Conservation (phyloP, 306 rosid genomes). For the Malus sylvestris region DNA sequence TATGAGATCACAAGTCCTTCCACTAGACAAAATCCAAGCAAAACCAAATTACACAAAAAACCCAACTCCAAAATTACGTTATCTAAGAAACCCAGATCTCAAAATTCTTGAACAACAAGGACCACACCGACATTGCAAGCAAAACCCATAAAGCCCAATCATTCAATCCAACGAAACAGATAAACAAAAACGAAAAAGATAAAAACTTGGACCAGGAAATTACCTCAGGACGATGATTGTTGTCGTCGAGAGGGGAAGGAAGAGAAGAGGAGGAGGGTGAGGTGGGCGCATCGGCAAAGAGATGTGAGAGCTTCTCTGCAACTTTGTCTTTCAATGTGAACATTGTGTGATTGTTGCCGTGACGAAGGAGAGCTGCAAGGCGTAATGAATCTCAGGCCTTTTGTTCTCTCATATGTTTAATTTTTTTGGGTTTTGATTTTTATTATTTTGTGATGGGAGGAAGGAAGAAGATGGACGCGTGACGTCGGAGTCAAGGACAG, state of each 20-base stretch:
- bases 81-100: slow-evolving; percentile 37
- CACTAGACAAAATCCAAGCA: background rate
- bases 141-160: slow-evolving; percentile 23
- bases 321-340: slow-evolving; percentile 60
- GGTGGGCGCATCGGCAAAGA: slow-evolving; percentile 47
- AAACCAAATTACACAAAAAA: slow-evolving; percentile 1
- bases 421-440: background rate
- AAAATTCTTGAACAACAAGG: slow-evolving; percentile 2
- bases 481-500: slow-evolving; percentile 21
- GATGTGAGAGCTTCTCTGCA: slow-evolving; percentile 48
- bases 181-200: background rate
- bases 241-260: slow-evolving; percentile 14
- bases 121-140: background rate
- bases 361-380: background rate
- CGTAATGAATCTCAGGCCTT: background rate
- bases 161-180: background rate
- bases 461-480: background rate
- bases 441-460: background rate
- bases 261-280: slow-evolving; percentile 12
- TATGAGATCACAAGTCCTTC: background rate
- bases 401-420: background rate
- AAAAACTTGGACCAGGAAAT: background rate
- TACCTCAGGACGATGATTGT: slow-evolving; percentile 34
- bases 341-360: slow-evolving; percentile 27
- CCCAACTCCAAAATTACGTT: slow-evolving; percentile 15